Evolutionary conservation across 805 yeast species (phyloP).

Genomic region (Starmera caribaea): DNA sequence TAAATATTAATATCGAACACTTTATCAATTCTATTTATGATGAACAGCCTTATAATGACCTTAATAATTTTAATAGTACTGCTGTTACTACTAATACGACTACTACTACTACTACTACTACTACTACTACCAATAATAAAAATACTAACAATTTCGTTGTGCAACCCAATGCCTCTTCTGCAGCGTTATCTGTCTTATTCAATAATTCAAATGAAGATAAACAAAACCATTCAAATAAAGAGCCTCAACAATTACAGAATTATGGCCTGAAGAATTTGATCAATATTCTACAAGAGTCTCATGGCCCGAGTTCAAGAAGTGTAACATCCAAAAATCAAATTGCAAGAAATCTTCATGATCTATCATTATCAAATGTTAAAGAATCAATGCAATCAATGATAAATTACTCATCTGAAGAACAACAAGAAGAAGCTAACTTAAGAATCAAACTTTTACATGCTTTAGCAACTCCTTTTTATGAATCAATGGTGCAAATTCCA

Average conservation of each 20-base stretch:
- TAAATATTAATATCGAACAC: slow-evolving; percentile 17
- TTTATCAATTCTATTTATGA: slow-evolving; percentile 15
- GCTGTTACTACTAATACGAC: slow-evolving; percentile 1
- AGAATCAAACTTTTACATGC: slow-evolving; percentile 45
- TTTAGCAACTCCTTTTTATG: slow-evolving; percentile 53
- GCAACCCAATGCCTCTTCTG: slow-evolving; percentile 30
- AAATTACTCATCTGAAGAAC: not conserved
- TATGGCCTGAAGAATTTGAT: slow-evolving; percentile 35
- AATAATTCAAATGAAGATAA: slow-evolving; percentile 1
- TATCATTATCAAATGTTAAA: slow-evolving; percentile 35
- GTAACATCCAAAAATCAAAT: slow-evolving; percentile 24
- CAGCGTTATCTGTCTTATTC: slow-evolving; percentile 28
- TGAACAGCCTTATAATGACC: slow-evolving; percentile 2
- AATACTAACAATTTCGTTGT: slow-evolving; percentile 15
- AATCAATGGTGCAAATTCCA: slow-evolving; percentile 17
- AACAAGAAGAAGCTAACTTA: slow-evolving; percentile 10
- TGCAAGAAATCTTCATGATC: slow-evolving; percentile 47
- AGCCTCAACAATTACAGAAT: slow-evolving; percentile 1
- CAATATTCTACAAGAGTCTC: slow-evolving; percentile 31
- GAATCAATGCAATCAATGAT: not conserved
- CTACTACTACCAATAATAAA: not conserved
- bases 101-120: no score
- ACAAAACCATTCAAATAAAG: not conserved
- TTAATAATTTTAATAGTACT: not conserved
- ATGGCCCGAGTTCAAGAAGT: slow-evolving; percentile 9